A percentile compares a stretch with the other conserved stretches of the same genome.
Conservation (phyloP, 106 monocot genomes). For the Agapanthus africanus region DNA sequence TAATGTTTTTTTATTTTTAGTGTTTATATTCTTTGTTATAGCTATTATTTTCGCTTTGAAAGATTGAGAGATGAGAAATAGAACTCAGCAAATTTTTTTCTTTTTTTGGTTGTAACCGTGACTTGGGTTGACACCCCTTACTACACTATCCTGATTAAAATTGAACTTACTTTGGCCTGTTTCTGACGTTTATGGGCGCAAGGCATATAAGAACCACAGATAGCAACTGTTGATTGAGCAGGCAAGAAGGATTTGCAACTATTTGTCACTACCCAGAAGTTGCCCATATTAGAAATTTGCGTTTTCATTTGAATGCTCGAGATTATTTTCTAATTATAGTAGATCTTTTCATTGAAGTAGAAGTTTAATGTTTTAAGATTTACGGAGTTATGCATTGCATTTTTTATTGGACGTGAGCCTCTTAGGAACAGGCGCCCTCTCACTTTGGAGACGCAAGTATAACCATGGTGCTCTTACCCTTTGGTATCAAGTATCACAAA, state of each 20-base stretch:
- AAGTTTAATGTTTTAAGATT: background rate
- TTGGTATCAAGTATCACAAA: background rate
- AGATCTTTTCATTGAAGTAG: background rate
- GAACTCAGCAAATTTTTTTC: too few relatives aligned
- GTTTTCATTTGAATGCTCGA: background rate
- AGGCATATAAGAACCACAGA: background rate
- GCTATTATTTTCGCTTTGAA: too few relatives aligned
- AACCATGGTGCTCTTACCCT: too few relatives aligned
- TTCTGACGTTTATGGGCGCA: background rate
- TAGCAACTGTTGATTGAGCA: background rate
- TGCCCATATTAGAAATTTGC: background rate
- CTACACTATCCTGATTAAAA: background rate
- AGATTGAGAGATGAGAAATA: background rate
- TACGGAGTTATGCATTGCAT: too few relatives aligned
- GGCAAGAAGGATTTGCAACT: background rate
- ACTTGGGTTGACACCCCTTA: background rate
- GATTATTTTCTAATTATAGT: background rate
- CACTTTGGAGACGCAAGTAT: too few relatives aligned
- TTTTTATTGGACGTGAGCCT: too few relatives aligned
- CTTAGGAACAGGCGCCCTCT: too few relatives aligned
- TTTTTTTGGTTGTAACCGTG: too few relatives aligned
- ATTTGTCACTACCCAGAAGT: too few relatives aligned
- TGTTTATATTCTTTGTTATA: too few relatives aligned
- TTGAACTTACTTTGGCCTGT: background rate
- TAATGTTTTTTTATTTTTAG: too few relatives aligned